A percentile compares a stretch with the other conserved stretches of the same genome.
Evolutionary conservation across 1,284 basidiomycete species (phyloP).

Genomic region (Trichosporon ovoides): DNA sequence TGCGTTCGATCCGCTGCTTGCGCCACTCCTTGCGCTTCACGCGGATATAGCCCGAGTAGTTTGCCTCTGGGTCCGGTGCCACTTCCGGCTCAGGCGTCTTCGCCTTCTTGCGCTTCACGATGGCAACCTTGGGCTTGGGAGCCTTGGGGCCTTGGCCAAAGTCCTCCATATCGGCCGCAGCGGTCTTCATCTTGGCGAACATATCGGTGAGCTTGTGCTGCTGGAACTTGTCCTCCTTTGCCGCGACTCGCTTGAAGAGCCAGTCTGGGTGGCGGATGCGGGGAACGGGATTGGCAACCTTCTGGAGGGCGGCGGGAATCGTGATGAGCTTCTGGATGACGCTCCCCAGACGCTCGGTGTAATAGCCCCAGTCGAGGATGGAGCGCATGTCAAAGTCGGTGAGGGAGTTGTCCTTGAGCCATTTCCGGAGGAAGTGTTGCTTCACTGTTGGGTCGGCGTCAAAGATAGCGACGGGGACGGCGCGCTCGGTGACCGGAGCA

Average conservation of each 20-base stretch:
- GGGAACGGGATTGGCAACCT: conserved; percentile 92
- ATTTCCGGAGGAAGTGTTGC: conserved; percentile 84
- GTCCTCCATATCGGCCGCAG: conserved; percentile 51
- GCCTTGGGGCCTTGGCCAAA: conserved; percentile 45
- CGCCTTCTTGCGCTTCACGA: conserved; percentile 56
- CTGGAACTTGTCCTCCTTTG: conserved; percentile 90
- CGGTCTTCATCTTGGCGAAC: conserved; percentile 59
- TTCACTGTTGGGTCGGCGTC: conserved; percentile 90
- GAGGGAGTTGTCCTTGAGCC: conserved; percentile 90
- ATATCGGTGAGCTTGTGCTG: conserved; percentile 97
- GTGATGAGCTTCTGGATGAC: conserved; percentile 99
- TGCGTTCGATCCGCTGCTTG: conserved; percentile 54
- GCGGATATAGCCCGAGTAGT: conserved; percentile 76
- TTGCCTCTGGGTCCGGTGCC: conserved; percentile 57
- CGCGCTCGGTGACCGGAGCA: conserved; percentile 93
- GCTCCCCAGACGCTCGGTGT: conserved; percentile 94
- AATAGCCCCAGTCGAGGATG: conserved; percentile 98
- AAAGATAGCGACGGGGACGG: conserved; percentile 97
- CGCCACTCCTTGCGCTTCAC: conserved; percentile 79
- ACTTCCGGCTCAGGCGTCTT: conserved; percentile 31
- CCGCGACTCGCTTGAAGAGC: conserved; percentile 85
- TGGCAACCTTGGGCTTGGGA: conserved; percentile 49
- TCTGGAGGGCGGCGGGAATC: conserved; percentile 98
- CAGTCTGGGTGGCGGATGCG: conserved; percentile 96
- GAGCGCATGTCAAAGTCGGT: conserved; percentile 85